A percentile compares a stretch with the other conserved stretches of the same genome.
Conservation (phyloP, 1,139 yeast species). For the Pichia sp. region DNA sequence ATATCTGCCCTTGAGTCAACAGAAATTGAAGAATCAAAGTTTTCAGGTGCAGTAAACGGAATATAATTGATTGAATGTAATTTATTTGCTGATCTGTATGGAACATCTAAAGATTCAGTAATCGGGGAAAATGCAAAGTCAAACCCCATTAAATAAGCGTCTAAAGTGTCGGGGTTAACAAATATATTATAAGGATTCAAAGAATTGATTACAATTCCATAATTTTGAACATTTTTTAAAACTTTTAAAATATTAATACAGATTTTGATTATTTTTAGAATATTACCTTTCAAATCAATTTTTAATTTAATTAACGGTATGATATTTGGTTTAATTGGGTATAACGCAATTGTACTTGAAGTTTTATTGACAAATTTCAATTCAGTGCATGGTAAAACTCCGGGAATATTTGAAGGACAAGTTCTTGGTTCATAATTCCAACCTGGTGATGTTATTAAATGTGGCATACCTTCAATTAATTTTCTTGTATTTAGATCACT, state of each 20-base stretch:
- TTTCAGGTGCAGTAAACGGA: constrained; percentile 50
- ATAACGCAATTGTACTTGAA: constrained; percentile 6
- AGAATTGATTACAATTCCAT: constrained; percentile 47
- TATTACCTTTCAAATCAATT: constrained; percentile 15
- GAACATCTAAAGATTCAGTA: constrained; percentile 38
- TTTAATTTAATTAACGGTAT: constrained; percentile 2
- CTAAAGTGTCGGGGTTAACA: constrained; percentile 27
- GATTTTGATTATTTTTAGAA: constrained; percentile 34
- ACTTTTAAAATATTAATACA: constrained; percentile 34
- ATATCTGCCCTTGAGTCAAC: constrained; percentile 48
- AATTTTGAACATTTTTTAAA: constrained; percentile 36
- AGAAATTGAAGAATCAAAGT: constrained; percentile 37
- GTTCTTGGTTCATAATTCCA: constrained; percentile 12
- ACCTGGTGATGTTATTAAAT: neutral
- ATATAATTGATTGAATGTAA: constrained; percentile 34
- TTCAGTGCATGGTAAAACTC: constrained; percentile 8
- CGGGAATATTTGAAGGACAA: constrained; percentile 6
- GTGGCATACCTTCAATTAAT: constrained; percentile 1
- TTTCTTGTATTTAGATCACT: constrained; percentile 3
- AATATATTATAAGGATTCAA: constrained; percentile 37
- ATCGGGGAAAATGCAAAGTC: constrained; percentile 43
- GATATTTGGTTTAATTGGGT: constrained; percentile 6
- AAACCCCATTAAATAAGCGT: constrained; percentile 43
- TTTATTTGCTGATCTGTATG: constrained; percentile 31
- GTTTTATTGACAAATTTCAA: constrained; percentile 7